Evolutionary conservation across 192 early-diverging fungal species (phyloP).

Genomic region (Coemansia sp.): DNA sequence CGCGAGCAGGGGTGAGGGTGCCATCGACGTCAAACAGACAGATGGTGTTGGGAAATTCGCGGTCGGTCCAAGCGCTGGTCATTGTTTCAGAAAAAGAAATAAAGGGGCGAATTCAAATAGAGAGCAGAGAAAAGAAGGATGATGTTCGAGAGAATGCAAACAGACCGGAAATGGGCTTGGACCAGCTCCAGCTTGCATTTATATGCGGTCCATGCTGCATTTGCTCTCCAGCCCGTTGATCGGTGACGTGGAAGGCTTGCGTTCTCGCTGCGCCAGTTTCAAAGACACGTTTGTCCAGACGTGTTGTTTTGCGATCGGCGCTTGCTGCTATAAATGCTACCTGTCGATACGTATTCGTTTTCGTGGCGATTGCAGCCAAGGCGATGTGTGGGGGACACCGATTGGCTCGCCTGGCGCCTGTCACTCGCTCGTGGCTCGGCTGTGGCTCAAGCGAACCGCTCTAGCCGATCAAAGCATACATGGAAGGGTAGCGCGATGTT

Average conservation of each 20-base stretch:
- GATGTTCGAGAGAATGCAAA: constrained; percentile 1
- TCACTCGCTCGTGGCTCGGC: background rate
- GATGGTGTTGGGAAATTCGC: constrained; percentile 75
- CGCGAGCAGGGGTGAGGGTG: constrained; percentile 91
- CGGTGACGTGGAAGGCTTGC: background rate
- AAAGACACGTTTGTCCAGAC: background rate
- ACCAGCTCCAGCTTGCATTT: background rate
- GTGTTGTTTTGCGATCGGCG: constrained; percentile 2
- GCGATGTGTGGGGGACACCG: background rate
- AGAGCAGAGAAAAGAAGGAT: background rate
- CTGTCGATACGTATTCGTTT: no score
- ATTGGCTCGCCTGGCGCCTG: background rate
- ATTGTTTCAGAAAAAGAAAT: constrained; percentile 7
- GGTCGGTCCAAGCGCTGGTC: constrained; percentile 55
- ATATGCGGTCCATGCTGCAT: background rate
- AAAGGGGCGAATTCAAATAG: background rate
- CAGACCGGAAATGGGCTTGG: background rate
- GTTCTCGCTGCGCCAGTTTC: background rate
- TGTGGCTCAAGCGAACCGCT: background rate
- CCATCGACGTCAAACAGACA: constrained; percentile 98
- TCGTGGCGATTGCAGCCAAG: background rate
- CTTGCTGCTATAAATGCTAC: background rate
- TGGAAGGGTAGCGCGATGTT: background rate
- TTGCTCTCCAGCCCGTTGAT: background rate
- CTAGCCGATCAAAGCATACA: background rate